phyloP scores from a whole-genome alignment of 306 rosid species.

The Delonix regia region DNA sequence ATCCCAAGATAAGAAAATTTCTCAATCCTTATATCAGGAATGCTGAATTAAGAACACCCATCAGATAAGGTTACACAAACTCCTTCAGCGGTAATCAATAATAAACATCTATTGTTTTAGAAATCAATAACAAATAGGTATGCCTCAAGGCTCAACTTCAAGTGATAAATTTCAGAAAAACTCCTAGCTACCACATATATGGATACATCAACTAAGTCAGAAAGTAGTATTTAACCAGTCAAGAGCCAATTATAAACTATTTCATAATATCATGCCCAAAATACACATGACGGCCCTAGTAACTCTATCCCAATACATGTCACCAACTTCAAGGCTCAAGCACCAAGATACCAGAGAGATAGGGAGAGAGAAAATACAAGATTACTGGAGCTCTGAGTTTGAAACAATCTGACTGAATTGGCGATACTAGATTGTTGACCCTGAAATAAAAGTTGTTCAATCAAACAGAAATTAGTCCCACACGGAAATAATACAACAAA shows the following conservation, averaged over 20 bases:
- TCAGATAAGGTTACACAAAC: background rate
- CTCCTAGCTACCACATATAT: background rate
- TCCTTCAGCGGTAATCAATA: background rate
- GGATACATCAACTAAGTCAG: background rate
- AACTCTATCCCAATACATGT: constrained; percentile 6
- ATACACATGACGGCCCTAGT: constrained; percentile 1
- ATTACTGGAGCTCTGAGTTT: constrained; percentile 66
- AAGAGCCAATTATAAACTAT: constrained; percentile 12
- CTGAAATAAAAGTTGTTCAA: constrained; percentile 48
- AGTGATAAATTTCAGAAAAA: constrained; percentile 1
- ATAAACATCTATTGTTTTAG: background rate
- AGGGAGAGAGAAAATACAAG: constrained; percentile 50
- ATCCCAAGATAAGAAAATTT: background rate
- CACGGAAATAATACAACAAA: background rate
- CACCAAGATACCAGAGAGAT: background rate
- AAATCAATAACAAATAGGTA: background rate
- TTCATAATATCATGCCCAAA: constrained; percentile 13
- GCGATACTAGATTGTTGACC: constrained; percentile 73
- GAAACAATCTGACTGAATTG: constrained; percentile 86
- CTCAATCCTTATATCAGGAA: background rate
- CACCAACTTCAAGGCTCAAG: constrained; percentile 30
- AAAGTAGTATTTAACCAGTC: background rate
- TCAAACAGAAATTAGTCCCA: background rate
- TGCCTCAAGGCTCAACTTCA: background rate
- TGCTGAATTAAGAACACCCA: background rate